Evolutionary conservation across 768 basidiomycete genomes (phyloP), one percentile per base, ranked within the genome.

Genomic region (Kwoniella sp.): DNA sequence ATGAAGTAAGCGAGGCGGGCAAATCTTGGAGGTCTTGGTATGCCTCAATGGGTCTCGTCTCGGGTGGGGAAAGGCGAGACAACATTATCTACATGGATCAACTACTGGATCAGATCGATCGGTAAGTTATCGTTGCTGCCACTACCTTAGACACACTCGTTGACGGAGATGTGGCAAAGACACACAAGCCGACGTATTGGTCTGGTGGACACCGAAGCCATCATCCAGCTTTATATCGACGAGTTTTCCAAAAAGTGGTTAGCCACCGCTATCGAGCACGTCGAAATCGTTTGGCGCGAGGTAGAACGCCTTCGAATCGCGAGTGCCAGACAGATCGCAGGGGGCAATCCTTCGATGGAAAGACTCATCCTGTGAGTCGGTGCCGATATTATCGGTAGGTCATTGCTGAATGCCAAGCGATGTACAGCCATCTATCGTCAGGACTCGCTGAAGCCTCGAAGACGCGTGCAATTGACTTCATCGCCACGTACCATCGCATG

Each of bases 41-140:
- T 20, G 10, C 15, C 1, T n/a, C 29, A n/a, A n/a, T n/a, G n/a
- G n/a, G n/a, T n/a, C n/a, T n/a, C n/a, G n/a, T n/a, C n/a, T n/a
- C n/a, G n/a, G n/a, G n/a, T n/a, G n/a, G n/a, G 0, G 39, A 41
- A 14, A n/a, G 17, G 6, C 28, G 26, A 10, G 37, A 51, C 10
- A 25, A 3, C 0, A 27, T n/a, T n/a, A n/a, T 57, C 1, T 52
- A 33, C 20, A 2, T 52, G 20, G 56, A 57, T 34, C 10, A 15
- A 5, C 14, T 57, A 0, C 7, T 45, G 0, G 36, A 46, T 12
- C 28, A 8, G 5, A 45, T 56, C 38, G 34, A 54, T 2, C 1
- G 22, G 52, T 54, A 17, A 47, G 52, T 51, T 2, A 12, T 4
- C 22, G 29, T 14, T 20, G 37, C 15, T 40, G 39, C 29, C 22